phyloP scores from a whole-genome alignment of 306 rosid species.

The Corylus avellana region DNA sequence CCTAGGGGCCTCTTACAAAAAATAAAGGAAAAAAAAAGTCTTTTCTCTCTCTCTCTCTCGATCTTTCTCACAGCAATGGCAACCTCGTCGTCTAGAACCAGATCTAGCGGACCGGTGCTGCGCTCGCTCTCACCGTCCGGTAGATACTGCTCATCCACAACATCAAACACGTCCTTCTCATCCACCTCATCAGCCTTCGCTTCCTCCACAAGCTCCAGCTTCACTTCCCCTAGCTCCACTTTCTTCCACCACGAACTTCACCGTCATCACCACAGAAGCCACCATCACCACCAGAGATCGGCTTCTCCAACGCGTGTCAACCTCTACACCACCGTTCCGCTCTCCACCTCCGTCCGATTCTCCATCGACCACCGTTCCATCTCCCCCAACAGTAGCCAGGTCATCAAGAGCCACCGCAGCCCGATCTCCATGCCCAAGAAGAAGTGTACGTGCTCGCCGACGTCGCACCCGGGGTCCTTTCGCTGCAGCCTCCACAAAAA shows the following conservation, averaged over 20 bases:
- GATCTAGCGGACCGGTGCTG: slow-evolving; percentile 71
- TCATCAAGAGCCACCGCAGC: slow-evolving; percentile 50
- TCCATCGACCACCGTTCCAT: slow-evolving; percentile 72
- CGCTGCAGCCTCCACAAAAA: slow-evolving; percentile 89
- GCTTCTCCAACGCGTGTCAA: slow-evolving; percentile 92
- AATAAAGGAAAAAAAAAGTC: background rate
- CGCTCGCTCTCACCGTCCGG: slow-evolving; percentile 77
- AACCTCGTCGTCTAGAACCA: slow-evolving; percentile 51
- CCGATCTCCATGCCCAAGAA: slow-evolving; percentile 61
- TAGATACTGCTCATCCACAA: slow-evolving; percentile 53
- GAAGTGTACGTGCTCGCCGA: slow-evolving; percentile 94
- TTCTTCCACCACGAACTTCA: slow-evolving; percentile 40
- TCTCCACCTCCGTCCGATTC: slow-evolving; percentile 63
- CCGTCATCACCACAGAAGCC: slow-evolving; percentile 6
- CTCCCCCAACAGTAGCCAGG: slow-evolving; percentile 73
- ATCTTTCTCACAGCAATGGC: slow-evolving; percentile 40
- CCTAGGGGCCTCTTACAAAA: slow-evolving; percentile 51
- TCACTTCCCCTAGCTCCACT: slow-evolving; percentile 50
- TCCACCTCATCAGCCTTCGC: slow-evolving; percentile 72
- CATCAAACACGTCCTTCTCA: slow-evolving; percentile 45
- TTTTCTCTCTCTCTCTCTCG: background rate
- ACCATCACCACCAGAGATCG: slow-evolving; percentile 41
- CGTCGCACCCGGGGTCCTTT: slow-evolving; percentile 87
- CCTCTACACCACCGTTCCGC: slow-evolving; percentile 38
- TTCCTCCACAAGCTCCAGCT: slow-evolving; percentile 65